These are phyloP conservation scores for Coleophoma eucalyptorum DNA, from an alignment of 2,329 filamentous ascomycete species.

Conservation along the genomic window DNA sequence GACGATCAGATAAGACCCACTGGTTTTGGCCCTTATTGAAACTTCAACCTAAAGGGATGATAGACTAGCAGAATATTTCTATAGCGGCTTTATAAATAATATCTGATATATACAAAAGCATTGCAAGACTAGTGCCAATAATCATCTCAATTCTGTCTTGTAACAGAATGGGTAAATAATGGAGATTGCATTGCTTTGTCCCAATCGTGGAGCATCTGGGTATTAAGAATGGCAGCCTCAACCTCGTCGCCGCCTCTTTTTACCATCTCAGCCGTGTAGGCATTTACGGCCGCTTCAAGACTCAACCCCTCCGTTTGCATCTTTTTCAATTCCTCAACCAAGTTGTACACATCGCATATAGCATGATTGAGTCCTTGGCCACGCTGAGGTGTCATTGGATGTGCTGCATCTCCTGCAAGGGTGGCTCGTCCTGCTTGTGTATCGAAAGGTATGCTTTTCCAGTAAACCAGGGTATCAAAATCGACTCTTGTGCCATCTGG, in stretches of 20 bases:
- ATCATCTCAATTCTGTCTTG: background rate
- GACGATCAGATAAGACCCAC: too few relatives aligned
- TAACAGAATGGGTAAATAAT: conserved; percentile 6
- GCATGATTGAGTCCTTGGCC: conserved; percentile 8
- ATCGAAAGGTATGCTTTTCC: conserved; percentile 26
- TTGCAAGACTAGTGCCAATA: too few relatives aligned
- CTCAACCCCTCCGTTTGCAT: conserved; percentile 3
- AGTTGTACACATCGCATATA: conserved; percentile 1
- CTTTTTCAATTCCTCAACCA: conserved; percentile 5
- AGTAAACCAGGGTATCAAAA: conserved; percentile 21
- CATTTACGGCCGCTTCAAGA: conserved; percentile 7
- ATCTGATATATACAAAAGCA: too few relatives aligned
- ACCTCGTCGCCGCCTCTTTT: conserved; percentile 10
- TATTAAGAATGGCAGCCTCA: conserved; percentile 4
- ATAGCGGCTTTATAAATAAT: too few relatives aligned
- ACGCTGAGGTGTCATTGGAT: conserved; percentile 29
- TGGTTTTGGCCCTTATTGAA: too few relatives aligned
- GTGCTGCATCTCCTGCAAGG: conserved; percentile 24
- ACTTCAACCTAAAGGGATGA: too few relatives aligned
- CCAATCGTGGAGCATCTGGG: conserved; percentile 10
- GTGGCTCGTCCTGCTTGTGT: conserved; percentile 21
- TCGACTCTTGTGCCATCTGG: conserved; percentile 21
- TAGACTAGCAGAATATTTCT: too few relatives aligned
- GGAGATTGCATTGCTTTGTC: conserved; percentile 8
- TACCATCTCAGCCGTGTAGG: conserved; percentile 9